Evolutionary conservation across 2,329 filamentous ascomycete genomes (phyloP).

Genomic region (Alternaria burnsii): DNA sequence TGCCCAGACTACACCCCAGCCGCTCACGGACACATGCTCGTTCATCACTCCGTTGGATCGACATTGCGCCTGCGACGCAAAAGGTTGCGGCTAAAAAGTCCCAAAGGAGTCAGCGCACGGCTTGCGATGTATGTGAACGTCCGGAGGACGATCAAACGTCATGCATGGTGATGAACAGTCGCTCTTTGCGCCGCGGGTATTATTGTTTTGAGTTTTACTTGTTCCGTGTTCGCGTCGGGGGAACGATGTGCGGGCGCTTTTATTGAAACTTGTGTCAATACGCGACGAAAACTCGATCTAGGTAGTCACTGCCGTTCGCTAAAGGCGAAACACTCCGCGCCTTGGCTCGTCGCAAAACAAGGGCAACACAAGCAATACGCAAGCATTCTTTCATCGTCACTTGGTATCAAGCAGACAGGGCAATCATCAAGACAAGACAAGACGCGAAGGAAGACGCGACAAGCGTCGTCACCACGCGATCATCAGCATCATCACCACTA

Average conservation of each 20-base stretch:
- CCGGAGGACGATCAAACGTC: not conserved
- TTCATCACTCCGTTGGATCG: slow-evolving; percentile 3
- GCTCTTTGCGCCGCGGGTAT: not conserved
- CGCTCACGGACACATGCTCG: not conserved
- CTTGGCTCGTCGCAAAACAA: slow-evolving; percentile 5
- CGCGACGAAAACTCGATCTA: not conserved
- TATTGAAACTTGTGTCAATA: slow-evolving; percentile 4
- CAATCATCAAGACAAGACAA: not conserved
- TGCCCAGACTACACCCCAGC: slow-evolving; percentile 2
- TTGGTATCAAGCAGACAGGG: not conserved
- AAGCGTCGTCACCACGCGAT: not conserved
- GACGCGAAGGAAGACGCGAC: not conserved
- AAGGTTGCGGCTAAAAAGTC: not conserved
- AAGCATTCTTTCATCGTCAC: not conserved
- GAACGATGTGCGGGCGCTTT: not conserved
- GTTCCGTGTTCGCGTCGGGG: slow-evolving; percentile 1
- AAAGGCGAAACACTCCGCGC: slow-evolving; percentile 1
- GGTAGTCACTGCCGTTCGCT: not conserved
- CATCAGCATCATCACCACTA: not conserved
- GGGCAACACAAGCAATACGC: not conserved
- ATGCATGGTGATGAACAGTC: slow-evolving; percentile 2
- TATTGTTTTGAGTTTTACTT: not conserved
- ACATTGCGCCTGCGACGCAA: slow-evolving; percentile 8
- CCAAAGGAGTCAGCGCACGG: not conserved
- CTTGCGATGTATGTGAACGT: not conserved